Evolutionary conservation across 768 basidiomycete species (phyloP).

Genomic region (Coprinopsis cinerea): DNA sequence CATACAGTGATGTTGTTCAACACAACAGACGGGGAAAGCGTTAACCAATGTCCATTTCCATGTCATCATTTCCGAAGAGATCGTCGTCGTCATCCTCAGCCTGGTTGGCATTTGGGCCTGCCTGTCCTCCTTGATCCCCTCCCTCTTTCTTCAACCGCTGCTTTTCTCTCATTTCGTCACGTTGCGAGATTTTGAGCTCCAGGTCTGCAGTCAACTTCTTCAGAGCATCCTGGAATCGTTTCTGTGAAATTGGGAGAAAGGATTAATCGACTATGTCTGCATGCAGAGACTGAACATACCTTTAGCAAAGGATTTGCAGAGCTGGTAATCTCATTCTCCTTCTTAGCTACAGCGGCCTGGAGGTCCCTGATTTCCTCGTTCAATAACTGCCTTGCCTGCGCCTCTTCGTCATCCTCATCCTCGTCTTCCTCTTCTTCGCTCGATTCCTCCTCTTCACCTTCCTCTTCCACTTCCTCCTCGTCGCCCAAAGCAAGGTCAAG

Average conservation of each 20-base stretch:
- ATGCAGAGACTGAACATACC: conserved; percentile 32
- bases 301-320: conserved; percentile 85
- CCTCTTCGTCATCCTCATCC: conserved; percentile 77
- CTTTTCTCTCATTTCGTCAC: conserved; percentile 75
- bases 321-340: conserved; percentile 74
- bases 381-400: conserved; percentile 70
- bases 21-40: background rate
- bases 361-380: conserved; percentile 88
- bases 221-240: conserved; percentile 90
- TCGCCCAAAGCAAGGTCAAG: conserved; percentile 79
- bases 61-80: conserved; percentile 45
- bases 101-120: conserved; percentile 20
- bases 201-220: conserved; percentile 84
- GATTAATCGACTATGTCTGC: no score
- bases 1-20: background rate
- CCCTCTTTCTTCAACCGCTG: conserved; percentile 70
- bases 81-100: conserved; percentile 31
- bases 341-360: conserved; percentile 83
- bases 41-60: conserved; percentile 26
- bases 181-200: conserved; percentile 76
- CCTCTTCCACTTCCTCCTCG: no score
- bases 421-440: conserved; percentile 63
- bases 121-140: conserved; percentile 32
- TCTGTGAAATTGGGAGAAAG: conserved; percentile 50
- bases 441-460: conserved; percentile 61